phyloP scores from a whole-genome alignment of 805 yeast genomes.

The Dipodascus geniculatus region DNA sequence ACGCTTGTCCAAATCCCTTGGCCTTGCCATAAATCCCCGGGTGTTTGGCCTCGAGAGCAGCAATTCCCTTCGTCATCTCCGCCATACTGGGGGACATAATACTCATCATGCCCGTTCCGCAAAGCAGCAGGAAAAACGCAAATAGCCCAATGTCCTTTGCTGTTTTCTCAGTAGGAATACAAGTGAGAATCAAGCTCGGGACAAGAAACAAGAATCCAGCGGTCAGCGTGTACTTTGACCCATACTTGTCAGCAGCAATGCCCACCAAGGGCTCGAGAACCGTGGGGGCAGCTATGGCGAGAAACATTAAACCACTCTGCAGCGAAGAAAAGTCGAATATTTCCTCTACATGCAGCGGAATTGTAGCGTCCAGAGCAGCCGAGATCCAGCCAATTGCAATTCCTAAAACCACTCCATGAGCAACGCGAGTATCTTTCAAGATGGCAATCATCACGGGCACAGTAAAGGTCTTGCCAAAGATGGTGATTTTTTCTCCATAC shows the following conservation, averaged over 20 bases:
- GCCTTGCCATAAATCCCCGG: conserved; percentile 24
- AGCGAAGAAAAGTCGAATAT: conserved; percentile 22
- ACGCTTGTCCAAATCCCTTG: conserved; percentile 25
- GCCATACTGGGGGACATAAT: conserved; percentile 20
- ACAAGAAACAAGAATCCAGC: conserved; percentile 16
- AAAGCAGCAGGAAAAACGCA: conserved; percentile 18
- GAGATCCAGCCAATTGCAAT: conserved; percentile 23
- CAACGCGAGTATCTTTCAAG: conserved; percentile 13
- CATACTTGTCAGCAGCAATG: conserved; percentile 17
- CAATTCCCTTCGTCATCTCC: conserved; percentile 19
- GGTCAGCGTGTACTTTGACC: conserved; percentile 19
- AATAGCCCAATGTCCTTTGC: conserved; percentile 19
- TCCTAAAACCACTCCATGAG: conserved; percentile 16
- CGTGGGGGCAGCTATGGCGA: conserved; percentile 23
- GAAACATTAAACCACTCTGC: conserved; percentile 21
- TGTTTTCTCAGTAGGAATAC: conserved; percentile 18
- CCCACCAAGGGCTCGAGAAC: conserved; percentile 22
- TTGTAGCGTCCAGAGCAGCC: conserved; percentile 23
- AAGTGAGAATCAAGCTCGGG: conserved; percentile 16
- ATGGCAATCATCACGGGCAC: conserved; percentile 7
- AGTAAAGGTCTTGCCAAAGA: conserved; percentile 1
- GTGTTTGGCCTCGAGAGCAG: conserved; percentile 13
- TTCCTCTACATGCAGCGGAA: conserved; percentile 21
- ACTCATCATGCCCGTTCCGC: conserved; percentile 17
- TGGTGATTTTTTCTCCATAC: neutral